A percentile compares a stretch with the other conserved stretches of the same genome.
Evolutionary conservation across 352 stramenopile genomes (phyloP).

Genomic region (Globisporangium yorkense): DNA sequence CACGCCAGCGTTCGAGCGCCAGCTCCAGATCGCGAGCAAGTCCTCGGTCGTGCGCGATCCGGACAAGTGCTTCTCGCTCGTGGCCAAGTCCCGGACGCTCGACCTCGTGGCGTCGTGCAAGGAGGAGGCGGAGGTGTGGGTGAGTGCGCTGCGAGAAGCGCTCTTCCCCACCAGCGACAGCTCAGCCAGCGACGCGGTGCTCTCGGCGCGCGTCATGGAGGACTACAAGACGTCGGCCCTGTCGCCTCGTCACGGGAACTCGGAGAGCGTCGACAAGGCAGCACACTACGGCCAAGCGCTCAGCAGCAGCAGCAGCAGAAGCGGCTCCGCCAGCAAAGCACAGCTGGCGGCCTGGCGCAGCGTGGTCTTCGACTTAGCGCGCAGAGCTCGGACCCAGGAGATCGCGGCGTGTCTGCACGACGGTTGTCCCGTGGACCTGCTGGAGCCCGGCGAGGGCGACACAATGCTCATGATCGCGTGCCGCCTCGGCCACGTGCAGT

Average conservation of each 20-base stretch:
- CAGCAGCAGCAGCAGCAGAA: neutral
- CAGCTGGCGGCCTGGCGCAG: slow-evolving; percentile 50
- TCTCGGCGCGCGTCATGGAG: slow-evolving; percentile 38
- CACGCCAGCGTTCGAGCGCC: slow-evolving; percentile 58
- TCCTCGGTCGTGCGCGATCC: slow-evolving; percentile 31
- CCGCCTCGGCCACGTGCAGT: slow-evolving; percentile 37
- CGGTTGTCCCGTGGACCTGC: slow-evolving; percentile 69
- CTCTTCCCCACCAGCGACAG: slow-evolving; percentile 18
- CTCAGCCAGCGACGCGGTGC: neutral
- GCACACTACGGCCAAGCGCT: neutral
- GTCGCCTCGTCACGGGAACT: slow-evolving; percentile 12
- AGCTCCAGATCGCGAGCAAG: slow-evolving; percentile 30
- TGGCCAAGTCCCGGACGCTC: slow-evolving; percentile 49
- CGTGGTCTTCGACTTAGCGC: slow-evolving; percentile 52
- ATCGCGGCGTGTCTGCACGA: slow-evolving; percentile 46
- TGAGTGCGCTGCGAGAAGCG: slow-evolving; percentile 34
- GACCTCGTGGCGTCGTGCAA: slow-evolving; percentile 77
- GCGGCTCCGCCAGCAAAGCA: slow-evolving; percentile 20
- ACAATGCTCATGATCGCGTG: slow-evolving; percentile 81
- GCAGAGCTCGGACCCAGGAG: slow-evolving; percentile 30
- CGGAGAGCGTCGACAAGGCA: neutral
- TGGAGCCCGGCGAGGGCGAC: slow-evolving; percentile 67
- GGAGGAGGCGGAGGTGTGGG: slow-evolving; percentile 67
- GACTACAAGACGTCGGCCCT: slow-evolving; percentile 42
- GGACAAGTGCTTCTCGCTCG: slow-evolving; percentile 67